These are phyloP conservation scores for Apophysomyces trapeziformis DNA, from an alignment of 371 early-diverging fungal genomes.

Conservation along the genomic window DNA sequence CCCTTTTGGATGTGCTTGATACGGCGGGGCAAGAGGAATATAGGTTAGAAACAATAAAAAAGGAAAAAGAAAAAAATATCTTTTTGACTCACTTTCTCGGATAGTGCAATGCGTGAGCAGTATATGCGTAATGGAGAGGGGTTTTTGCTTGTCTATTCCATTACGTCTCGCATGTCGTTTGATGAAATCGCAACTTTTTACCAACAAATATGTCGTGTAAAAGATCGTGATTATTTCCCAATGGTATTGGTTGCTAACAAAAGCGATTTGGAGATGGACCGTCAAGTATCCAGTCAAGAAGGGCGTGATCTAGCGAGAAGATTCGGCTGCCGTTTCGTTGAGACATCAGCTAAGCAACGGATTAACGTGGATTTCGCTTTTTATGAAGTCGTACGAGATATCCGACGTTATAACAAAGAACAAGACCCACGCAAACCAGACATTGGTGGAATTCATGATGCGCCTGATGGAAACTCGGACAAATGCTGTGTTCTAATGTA, in stretches of 20 bases:
- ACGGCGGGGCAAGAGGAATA: constrained; percentile 95
- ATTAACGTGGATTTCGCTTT: constrained; percentile 93
- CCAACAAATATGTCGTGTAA: constrained; percentile 81
- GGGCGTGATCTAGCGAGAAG: constrained; percentile 81
- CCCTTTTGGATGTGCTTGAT: constrained; percentile 90
- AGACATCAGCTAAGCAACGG: constrained; percentile 89
- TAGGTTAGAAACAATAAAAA: constrained; percentile 39
- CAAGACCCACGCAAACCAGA: constrained; percentile 33
- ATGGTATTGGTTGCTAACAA: constrained; percentile 96
- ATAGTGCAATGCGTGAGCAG: constrained; percentile 74
- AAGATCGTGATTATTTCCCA: constrained; percentile 83
- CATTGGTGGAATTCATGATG: constrained; percentile 22
- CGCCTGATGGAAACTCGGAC: constrained; percentile 26
- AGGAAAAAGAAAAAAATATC: neutral
- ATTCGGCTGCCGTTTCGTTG: constrained; percentile 82
- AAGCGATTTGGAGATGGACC: constrained; percentile 84
- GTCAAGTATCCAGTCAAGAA: constrained; percentile 66
- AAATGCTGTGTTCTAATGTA: constrained; percentile 39
- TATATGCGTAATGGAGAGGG: constrained; percentile 79
- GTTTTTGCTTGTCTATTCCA: constrained; percentile 59
- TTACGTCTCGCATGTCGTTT: constrained; percentile 78
- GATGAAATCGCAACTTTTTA: constrained; percentile 81
- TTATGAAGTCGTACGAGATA: constrained; percentile 86
- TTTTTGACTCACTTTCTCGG: neutral
- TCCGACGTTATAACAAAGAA: constrained; percentile 78